A percentile compares a stretch with the other conserved stretches of the same genome.
Conservation (phyloP, 306 rosid species). For the Dalbergia cultrata region DNA sequence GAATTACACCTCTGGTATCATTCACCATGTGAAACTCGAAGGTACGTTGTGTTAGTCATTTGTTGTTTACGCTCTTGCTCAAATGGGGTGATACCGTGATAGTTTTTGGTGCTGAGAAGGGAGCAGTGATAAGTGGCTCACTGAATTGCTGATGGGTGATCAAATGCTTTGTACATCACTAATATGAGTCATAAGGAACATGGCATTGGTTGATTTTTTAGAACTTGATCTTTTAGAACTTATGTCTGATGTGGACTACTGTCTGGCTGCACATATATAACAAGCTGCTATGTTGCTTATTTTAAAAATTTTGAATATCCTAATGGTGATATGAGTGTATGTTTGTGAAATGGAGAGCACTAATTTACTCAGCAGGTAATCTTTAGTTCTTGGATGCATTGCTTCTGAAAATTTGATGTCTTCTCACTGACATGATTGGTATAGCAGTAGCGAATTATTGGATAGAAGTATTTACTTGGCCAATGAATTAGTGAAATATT, state of each 20-base stretch:
- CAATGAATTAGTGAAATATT: constrained; percentile 13
- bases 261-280: constrained; percentile 1
- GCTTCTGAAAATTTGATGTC: constrained; percentile 13
- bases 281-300: neutral
- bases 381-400: neutral
- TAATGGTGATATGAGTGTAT: neutral
- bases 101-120: constrained; percentile 3
- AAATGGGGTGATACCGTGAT: neutral
- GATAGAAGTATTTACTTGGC: neutral
- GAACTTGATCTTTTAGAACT: neutral
- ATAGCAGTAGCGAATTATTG: neutral
- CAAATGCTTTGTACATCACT: neutral
- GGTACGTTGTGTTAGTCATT: constrained; percentile 55
- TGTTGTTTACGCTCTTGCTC: constrained; percentile 21
- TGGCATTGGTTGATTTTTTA: constrained; percentile 6
- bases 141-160: neutral
- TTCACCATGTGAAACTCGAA: constrained; percentile 84
- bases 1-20: constrained; percentile 91
- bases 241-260: constrained; percentile 7
- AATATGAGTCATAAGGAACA: constrained; percentile 15
- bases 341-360: neutral
- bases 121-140: constrained; percentile 12
- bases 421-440: constrained; percentile 19
- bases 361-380: neutral
- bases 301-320: neutral